These are phyloP conservation scores for Ambrosiella beaveri DNA, from an alignment of 2,329 filamentous ascomycete species.

Conservation along the genomic window DNA sequence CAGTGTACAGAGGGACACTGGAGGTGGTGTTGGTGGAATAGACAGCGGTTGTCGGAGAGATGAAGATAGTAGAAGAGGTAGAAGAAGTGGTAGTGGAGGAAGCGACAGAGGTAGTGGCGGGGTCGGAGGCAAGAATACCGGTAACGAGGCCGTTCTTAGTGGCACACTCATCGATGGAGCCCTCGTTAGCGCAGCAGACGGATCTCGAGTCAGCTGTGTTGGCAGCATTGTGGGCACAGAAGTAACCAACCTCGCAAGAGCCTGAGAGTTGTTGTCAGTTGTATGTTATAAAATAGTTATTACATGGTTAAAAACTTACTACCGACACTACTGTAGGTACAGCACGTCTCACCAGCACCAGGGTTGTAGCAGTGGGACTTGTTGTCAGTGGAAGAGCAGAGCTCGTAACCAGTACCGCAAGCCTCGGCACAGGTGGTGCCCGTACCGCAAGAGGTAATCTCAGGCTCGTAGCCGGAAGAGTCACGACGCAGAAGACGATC, in stretches of 20 bases:
- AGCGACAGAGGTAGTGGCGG: constrained; percentile 19
- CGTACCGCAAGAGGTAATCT: constrained; percentile 29
- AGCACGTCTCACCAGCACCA: constrained; percentile 35
- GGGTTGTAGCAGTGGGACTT: constrained; percentile 42
- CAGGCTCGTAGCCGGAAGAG: constrained; percentile 30
- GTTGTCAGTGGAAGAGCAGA: constrained; percentile 32
- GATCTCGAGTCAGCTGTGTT: constrained; percentile 23
- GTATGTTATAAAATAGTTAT: neutral
- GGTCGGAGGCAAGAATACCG: constrained; percentile 24
- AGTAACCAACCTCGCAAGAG: constrained; percentile 43
- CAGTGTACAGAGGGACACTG: constrained; percentile 4
- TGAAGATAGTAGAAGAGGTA: constrained; percentile 13
- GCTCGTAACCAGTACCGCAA: constrained; percentile 32
- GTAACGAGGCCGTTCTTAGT: constrained; percentile 31
- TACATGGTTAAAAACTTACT: constrained; percentile 25
- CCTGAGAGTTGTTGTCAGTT: constrained; percentile 23
- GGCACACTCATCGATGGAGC: constrained; percentile 38
- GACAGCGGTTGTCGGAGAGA: constrained; percentile 8
- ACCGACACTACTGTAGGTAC: constrained; percentile 33
- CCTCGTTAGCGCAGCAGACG: constrained; percentile 42
- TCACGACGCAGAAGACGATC: constrained; percentile 28
- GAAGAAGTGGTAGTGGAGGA: constrained; percentile 17
- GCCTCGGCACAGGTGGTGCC: constrained; percentile 37
- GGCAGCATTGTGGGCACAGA: constrained; percentile 38
- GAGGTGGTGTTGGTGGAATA: constrained; percentile 9